These are phyloP conservation scores for Curvularia eragrostidis DNA, from an alignment of 2,329 filamentous ascomycete genomes.

Conservation along the genomic window DNA sequence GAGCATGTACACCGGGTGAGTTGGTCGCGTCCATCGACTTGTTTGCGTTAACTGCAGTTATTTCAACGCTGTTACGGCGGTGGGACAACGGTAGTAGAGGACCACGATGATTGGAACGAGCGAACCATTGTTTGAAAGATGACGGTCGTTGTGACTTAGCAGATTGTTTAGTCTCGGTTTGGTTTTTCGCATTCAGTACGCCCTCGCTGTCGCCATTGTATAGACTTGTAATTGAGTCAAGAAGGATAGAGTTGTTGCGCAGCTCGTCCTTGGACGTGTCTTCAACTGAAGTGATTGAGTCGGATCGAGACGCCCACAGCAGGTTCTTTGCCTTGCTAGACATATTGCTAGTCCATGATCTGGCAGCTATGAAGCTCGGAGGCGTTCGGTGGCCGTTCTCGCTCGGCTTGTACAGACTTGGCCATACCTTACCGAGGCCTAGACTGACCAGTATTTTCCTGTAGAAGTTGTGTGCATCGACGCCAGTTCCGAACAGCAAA, in stretches of 20 bases:
- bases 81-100: slow-evolving; percentile 33
- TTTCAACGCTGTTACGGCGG: slow-evolving; percentile 10
- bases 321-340: slow-evolving; percentile 37
- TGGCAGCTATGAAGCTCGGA: slow-evolving; percentile 21
- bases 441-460: slow-evolving; percentile 32
- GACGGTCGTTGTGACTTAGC: slow-evolving; percentile 8
- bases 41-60: not conserved
- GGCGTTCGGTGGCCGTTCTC: slow-evolving; percentile 26
- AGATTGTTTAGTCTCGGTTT: not conserved
- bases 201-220: slow-evolving; percentile 20
- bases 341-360: slow-evolving; percentile 25
- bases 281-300: slow-evolving; percentile 18
- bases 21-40: not conserved
- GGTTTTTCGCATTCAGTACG: slow-evolving; percentile 3
- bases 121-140: slow-evolving; percentile 33
- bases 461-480: slow-evolving; percentile 58
- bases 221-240: slow-evolving; percentile 1
- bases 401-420: slow-evolving; percentile 31
- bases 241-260: slow-evolving; percentile 18
- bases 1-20: slow-evolving; percentile 25
- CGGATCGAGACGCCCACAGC: slow-evolving; percentile 27
- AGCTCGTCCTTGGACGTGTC: slow-evolving; percentile 10
- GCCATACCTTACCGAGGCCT: slow-evolving; percentile 42
- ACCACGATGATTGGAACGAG: slow-evolving; percentile 1
- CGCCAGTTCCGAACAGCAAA: slow-evolving; percentile 69